These are phyloP conservation scores for Colletotrichum endophyticum DNA, from an alignment of 2,329 filamentous ascomycete genomes.

Conservation along the genomic window DNA sequence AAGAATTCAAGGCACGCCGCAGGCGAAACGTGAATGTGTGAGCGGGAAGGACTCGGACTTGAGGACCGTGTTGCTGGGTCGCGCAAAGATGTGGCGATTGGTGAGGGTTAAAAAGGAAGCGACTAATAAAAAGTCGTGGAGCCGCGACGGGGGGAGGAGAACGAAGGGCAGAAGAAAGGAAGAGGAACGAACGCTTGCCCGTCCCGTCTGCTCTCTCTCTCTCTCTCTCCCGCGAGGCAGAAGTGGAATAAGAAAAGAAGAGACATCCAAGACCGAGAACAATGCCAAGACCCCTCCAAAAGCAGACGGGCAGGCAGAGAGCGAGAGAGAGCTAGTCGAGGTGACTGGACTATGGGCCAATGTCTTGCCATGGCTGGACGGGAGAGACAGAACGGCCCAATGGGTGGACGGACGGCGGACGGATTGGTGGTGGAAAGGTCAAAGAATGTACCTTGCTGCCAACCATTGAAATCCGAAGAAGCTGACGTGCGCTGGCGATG, in stretches of 20 bases:
- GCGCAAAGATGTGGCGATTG: background rate
- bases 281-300: background rate
- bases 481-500: background rate
- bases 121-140: background rate
- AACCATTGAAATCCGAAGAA: background rate
- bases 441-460: background rate
- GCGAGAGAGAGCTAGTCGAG: background rate
- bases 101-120: background rate
- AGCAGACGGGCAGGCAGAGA: background rate
- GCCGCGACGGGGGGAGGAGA: background rate
- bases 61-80: background rate
- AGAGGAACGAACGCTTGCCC: background rate
- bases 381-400: background rate
- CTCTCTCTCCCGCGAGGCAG: background rate
- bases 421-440: background rate
- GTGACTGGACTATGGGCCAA: background rate
- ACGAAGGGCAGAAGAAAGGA: background rate
- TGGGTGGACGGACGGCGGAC: background rate
- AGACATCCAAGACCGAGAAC: background rate
- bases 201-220: background rate
- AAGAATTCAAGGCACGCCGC: background rate
- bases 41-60: background rate
- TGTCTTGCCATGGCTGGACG: slow-evolving; percentile 11
- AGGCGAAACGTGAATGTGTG: background rate
- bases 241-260: background rate